phyloP scores from a whole-genome alignment of 257 asterid species.

The Salvia hispanica region DNA sequence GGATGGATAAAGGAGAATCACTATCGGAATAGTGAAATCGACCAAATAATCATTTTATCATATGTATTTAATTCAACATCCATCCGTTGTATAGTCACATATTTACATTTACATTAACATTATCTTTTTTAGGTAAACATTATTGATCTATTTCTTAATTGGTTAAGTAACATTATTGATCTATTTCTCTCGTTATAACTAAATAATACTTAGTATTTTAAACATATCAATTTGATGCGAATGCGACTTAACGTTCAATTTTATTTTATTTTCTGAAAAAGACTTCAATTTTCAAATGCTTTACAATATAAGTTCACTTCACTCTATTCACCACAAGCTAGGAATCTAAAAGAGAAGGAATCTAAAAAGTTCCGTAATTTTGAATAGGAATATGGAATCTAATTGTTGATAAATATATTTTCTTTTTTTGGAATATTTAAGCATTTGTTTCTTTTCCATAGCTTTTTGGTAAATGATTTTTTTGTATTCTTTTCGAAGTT shows the following conservation, averaged over 20 bases:
- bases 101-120: no score
- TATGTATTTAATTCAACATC: no score
- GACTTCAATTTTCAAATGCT: background rate
- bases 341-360: background rate
- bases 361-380: background rate
- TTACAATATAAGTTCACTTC: background rate
- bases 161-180: background rate
- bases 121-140: no score
- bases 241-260: background rate
- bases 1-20: conserved; percentile 39
- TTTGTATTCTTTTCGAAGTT: background rate
- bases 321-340: conserved; percentile 16
- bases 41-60: conserved; percentile 26
- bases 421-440: background rate
- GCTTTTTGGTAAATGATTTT: background rate
- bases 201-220: no score
- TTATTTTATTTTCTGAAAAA: background rate
- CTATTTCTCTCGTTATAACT: background rate
- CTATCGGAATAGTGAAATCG: conserved; percentile 38
- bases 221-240: background rate
- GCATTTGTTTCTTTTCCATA: background rate
- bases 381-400: conserved; percentile 7
- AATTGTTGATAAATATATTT: conserved; percentile 15
- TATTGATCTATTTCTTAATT: no score
- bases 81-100: no score